These are phyloP conservation scores for Mantamonas sphyraenae DNA, from an alignment of 78 protist species.

Conservation along the genomic window DNA sequence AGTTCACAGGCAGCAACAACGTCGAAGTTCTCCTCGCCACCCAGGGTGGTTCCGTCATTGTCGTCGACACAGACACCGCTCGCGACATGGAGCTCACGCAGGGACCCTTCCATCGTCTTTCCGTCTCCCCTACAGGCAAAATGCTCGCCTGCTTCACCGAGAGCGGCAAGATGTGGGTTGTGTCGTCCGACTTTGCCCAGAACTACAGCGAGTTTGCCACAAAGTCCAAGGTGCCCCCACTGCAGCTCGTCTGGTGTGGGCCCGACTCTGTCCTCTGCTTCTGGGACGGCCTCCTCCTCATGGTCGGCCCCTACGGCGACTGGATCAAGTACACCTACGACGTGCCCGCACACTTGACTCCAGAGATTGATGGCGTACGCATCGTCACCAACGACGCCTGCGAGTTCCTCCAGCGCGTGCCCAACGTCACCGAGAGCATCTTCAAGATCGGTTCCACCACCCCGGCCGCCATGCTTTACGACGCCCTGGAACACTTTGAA, in stretches of 20 bases:
- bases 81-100: not conserved
- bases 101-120: not conserved
- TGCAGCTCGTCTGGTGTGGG: conserved; percentile 59
- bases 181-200: conserved; percentile 14
- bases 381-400: conserved; percentile 32
- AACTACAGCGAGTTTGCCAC: conserved; percentile 24
- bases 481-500: conserved; percentile 57
- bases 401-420: conserved; percentile 69
- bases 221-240: conserved; percentile 14
- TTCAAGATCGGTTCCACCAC: conserved; percentile 49
- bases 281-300: conserved; percentile 46
- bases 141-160: conserved; percentile 12
- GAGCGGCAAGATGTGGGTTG: conserved; percentile 10
- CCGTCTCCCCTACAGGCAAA: conserved; percentile 25
- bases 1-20: not conserved
- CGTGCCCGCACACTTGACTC: conserved; percentile 11
- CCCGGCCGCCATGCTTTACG: conserved; percentile 59
- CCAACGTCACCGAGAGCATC: conserved; percentile 34
- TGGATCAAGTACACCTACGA: conserved; percentile 7
- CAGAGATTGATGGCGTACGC: conserved; percentile 79
- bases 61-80: not conserved
- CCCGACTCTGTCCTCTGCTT: conserved; percentile 37
- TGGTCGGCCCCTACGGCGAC: conserved; percentile 56
- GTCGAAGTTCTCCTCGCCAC: conserved; percentile 16
- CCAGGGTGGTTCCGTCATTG: not conserved